Evolutionary conservation across 2,329 filamentous ascomycete genomes (phyloP), one percentile per base, ranked within the genome.

Genomic region (Fusarium nodosum): DNA sequence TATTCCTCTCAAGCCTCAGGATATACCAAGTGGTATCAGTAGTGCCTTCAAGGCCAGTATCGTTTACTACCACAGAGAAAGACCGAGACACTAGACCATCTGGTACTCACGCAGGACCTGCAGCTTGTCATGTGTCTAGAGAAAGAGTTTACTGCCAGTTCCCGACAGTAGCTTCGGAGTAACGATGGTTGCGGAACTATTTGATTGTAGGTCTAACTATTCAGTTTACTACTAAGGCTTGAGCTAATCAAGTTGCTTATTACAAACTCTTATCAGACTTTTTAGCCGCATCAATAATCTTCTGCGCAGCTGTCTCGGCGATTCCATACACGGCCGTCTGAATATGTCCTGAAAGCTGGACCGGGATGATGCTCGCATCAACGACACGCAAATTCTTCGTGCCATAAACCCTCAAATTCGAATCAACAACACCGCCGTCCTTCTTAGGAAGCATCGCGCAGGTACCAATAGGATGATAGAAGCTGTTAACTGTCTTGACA

Each of bases 341-440:
- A 22, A 54, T 54, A 30, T 59, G 56, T 2, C 48, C 56, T 2
- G 56, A 54, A 5, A 54, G 12, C 31, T 54, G 56, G 1, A 59
- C 48, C 2, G 56, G 56, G 3, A 59, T 59, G 8, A 59, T 54
- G n/a, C 56, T 54, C n/a, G 56, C 56, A 54, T 59, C 47, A 38
- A 59, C 56, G 3, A 59, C 39, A 18, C 56, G 56, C 5, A 59
- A 20, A 7, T 54, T 54, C 6, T 55, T 38, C 1, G 39, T 45
- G 4, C 56, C 56, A 7, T 59, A 54, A 10, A 54, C 56, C 24
- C 18, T 54, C 1, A 59, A 13, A 20, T 46, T 22, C 8, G 16
- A 7, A 24, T 54, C 48, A 1, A 59, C 48, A 26, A 59, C 56
- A 33, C 56, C 56, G 20, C 48, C 39, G 5, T 45, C 30, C 22